phyloP scores from a whole-genome alignment of 1,284 basidiomycete species.

The Heterobasidion irregulare region DNA sequence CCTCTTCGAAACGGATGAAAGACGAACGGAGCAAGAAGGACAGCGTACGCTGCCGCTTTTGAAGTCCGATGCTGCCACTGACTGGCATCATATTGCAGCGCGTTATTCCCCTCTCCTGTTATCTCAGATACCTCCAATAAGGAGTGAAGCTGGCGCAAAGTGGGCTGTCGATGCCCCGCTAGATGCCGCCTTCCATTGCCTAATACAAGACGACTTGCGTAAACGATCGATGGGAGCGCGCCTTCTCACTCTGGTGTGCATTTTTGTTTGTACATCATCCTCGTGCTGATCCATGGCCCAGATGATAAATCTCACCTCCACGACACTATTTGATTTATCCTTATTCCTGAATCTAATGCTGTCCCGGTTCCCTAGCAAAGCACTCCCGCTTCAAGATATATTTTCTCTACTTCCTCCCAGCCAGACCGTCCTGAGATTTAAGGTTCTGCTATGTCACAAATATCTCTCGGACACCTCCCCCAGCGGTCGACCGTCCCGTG shows the following conservation, averaged over 20 bases:
- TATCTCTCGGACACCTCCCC: constrained; percentile 10
- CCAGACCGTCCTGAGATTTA: constrained; percentile 33
- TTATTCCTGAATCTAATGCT: constrained; percentile 41
- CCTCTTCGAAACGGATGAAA: constrained; percentile 59
- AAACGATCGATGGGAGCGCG: constrained; percentile 37
- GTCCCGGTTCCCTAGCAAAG: constrained; percentile 32
- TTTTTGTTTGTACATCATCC: constrained; percentile 1
- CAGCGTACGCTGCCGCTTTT: constrained; percentile 20
- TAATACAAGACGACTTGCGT: constrained; percentile 33
- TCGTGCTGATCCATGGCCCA: constrained; percentile 18
- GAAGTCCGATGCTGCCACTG: not conserved
- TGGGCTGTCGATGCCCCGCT: constrained; percentile 53
- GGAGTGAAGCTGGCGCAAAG: constrained; percentile 34
- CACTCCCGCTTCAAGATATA: constrained; percentile 25
- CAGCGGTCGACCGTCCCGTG: not conserved
- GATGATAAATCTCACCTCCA: constrained; percentile 48
- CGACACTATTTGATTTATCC: constrained; percentile 36
- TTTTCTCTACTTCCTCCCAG: constrained; percentile 35
- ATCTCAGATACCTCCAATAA: constrained; percentile 56
- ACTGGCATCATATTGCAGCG: constrained; percentile 23
- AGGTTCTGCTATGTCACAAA: constrained; percentile 39
- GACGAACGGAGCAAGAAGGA: constrained; percentile 20
- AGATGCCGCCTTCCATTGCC: constrained; percentile 44
- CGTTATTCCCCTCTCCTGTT: constrained; percentile 51
- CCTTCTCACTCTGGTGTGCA: constrained; percentile 41